Conservation (phyloP, 306 rosid species). For the Cucumis cinereus region DNA sequence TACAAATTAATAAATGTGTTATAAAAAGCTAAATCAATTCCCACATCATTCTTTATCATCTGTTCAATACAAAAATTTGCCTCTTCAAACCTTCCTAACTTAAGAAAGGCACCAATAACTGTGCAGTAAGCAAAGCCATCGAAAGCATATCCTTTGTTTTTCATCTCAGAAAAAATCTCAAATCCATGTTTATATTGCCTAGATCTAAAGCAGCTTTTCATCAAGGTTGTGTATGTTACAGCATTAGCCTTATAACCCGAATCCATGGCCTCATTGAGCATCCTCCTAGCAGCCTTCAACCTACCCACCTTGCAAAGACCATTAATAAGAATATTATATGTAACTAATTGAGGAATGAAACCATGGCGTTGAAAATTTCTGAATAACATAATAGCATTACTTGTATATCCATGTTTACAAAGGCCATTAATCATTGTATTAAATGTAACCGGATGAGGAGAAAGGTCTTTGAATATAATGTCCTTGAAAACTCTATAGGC, state of each 20-base stretch:
- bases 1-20: conserved; percentile 46
- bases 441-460: conserved; percentile 30
- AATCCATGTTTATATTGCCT: conserved; percentile 39
- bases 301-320: conserved; percentile 59
- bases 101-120: conserved; percentile 42
- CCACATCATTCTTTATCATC: conserved; percentile 39
- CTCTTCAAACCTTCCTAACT: conserved; percentile 46
- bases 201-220: conserved; percentile 51
- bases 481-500: conserved; percentile 46
- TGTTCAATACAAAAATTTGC: conserved; percentile 32
- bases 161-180: conserved; percentile 53
- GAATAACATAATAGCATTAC: conserved; percentile 48
- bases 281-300: conserved; percentile 26
- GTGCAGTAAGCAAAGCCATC: conserved; percentile 79
- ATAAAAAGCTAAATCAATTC: conserved; percentile 46
- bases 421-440: conserved; percentile 64
- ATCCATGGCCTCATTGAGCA: conserved; percentile 46
- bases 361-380: conserved; percentile 43
- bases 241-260: conserved; percentile 37
- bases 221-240: conserved; percentile 54
- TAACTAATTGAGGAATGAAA: conserved; percentile 46
- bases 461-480: conserved; percentile 18
- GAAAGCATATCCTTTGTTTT: conserved; percentile 42
- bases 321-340: conserved; percentile 55
- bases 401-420: conserved; percentile 43